Evolutionary conservation across 2,329 filamentous ascomycete species (phyloP).

Genomic region (Ophiostoma sp.): DNA sequence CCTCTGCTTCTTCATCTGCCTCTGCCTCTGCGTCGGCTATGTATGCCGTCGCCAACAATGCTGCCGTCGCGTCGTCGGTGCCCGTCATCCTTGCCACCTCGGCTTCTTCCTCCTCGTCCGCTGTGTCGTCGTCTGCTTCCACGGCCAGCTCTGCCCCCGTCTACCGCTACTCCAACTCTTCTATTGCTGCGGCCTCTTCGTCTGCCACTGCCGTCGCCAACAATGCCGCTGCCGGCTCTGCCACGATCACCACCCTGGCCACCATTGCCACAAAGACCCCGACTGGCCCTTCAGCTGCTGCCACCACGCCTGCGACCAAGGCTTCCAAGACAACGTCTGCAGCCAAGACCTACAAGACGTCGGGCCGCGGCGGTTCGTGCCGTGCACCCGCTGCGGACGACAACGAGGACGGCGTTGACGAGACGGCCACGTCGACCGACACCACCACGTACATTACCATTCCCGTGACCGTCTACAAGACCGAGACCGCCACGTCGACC

Average conservation of each 20-base stretch:
- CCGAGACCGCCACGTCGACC: neutral
- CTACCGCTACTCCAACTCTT: neutral
- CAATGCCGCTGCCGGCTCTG: neutral
- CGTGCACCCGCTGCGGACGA: neutral
- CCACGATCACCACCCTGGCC: neutral
- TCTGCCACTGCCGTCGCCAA: neutral
- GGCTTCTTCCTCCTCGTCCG: neutral
- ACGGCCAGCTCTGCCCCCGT: neutral
- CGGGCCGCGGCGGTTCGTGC: neutral
- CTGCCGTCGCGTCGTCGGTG: neutral
- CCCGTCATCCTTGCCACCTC: neutral
- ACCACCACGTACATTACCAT: neutral
- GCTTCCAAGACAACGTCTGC: neutral
- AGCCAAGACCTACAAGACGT: neutral
- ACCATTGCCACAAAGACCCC: neutral
- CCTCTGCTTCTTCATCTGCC: neutral
- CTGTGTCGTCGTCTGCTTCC: neutral
- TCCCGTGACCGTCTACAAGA: conserved; percentile 3
- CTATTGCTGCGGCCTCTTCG: neutral
- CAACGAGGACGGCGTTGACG: neutral
- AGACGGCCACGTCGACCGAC: neutral
- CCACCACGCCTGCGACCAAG: neutral
- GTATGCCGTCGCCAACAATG: neutral
- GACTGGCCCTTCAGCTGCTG: neutral
- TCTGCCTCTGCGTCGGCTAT: neutral